These are phyloP conservation scores for Singerocomus inundabilis DNA, from an alignment of 1,284 basidiomycete genomes.

Conservation along the genomic window DNA sequence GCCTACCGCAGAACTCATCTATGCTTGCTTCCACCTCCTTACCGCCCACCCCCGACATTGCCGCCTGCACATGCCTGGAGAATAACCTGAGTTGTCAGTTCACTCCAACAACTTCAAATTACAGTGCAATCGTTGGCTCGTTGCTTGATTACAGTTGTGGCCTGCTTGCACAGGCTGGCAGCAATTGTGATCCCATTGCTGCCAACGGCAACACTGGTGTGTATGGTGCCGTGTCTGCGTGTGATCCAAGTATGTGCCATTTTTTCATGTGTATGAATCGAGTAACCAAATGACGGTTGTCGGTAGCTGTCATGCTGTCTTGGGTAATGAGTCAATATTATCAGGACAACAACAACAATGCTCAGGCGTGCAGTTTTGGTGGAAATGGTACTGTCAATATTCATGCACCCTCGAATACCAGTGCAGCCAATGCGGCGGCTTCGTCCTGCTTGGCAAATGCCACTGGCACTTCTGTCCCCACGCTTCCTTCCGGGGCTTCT, in stretches of 20 bases:
- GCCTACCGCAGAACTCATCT: conserved; percentile 58
- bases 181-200: conserved; percentile 67
- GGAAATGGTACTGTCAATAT: conserved; percentile 82
- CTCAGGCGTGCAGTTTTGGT: conserved; percentile 68
- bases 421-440: conserved; percentile 61
- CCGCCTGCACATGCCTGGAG: conserved; percentile 78
- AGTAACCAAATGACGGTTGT: conserved; percentile 14
- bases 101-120: conserved; percentile 59
- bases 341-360: conserved; percentile 57
- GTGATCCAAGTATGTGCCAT: conserved; percentile 61
- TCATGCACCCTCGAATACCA: conserved; percentile 50
- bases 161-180: conserved; percentile 60
- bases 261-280: conserved; percentile 1
- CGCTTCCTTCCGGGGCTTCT: conserved; percentile 40
- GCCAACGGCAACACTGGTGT: conserved; percentile 71
- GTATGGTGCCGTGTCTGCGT: conserved; percentile 76
- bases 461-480: conserved; percentile 66
- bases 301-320: conserved; percentile 69
- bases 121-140: conserved; percentile 65
- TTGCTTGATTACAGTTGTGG: conserved; percentile 72
- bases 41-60: conserved; percentile 80
- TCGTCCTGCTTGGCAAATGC: conserved; percentile 71
- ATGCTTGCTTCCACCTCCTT: conserved; percentile 69
- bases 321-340: conserved; percentile 85
- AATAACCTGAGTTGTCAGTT: conserved; percentile 71